Conservation (phyloP, 805 yeast species). For the Isabelozyma rhagii region DNA sequence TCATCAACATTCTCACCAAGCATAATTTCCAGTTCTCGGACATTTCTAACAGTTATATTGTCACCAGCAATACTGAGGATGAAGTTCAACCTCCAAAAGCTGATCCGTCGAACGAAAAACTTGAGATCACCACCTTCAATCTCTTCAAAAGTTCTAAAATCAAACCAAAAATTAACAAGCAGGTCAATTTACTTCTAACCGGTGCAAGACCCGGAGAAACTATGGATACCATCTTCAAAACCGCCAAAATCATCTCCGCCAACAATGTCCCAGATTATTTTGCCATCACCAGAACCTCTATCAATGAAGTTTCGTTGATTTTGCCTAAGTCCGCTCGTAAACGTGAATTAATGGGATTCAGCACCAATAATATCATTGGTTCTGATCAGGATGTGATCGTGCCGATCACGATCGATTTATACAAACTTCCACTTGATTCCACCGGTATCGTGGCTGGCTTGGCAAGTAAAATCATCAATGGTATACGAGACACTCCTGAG, state of each 20-base stretch:
- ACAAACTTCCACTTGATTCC: conserved; percentile 52
- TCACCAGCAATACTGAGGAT: conserved; percentile 1
- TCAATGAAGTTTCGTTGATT: conserved; percentile 47
- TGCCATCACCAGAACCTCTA: conserved; percentile 51
- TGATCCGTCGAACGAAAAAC: conserved; percentile 1
- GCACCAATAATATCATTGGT: conserved; percentile 46
- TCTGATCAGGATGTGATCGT: conserved; percentile 53
- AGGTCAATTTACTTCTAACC: conserved; percentile 45
- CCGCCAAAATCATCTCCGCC: conserved; percentile 36
- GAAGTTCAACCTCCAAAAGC: background rate
- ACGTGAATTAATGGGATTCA: conserved; percentile 37
- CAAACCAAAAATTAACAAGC: conserved; percentile 41
- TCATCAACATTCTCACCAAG: conserved; percentile 41
- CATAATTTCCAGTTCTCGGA: conserved; percentile 44
- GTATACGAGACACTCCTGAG: conserved; percentile 14
- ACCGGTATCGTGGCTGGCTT: conserved; percentile 69
- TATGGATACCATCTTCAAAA: conserved; percentile 36
- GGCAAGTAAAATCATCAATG: conserved; percentile 46
- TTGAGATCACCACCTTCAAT: conserved; percentile 35
- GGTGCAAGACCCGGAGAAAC: conserved; percentile 57
- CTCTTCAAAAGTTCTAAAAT: conserved; percentile 35
- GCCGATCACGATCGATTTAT: conserved; percentile 56
- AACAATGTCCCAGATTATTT: conserved; percentile 39
- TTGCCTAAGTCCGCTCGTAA: conserved; percentile 40
- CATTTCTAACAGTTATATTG: conserved; percentile 40